Base-by-base conservation (phyloP, 768 basidiomycete genomes). In the Hygrocybe coccinea region DNA sequence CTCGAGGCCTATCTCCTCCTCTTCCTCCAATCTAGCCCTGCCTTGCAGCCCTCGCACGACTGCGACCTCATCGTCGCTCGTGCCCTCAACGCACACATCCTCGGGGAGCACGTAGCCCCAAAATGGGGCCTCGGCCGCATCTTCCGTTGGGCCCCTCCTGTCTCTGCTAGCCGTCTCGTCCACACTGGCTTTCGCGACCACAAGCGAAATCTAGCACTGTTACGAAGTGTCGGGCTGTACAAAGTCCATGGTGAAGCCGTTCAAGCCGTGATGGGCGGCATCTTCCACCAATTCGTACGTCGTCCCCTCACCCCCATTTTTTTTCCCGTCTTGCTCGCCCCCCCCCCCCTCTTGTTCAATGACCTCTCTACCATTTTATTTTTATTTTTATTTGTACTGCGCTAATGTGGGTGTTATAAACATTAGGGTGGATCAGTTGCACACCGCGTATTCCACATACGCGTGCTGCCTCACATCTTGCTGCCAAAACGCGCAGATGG, bases 281-380 rank as follows among this genome's bases (percentile, higher is more conserved):
- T 91, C 11, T 89, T 83, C 63, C 82, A 86, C 62, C 88, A 93
- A 73, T 89, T 85, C 67, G 90, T 92, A 63, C 56, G 89, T 76
- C n/a, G 51, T 34, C 51, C 43, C 43, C 10, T 9, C 9, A n/a
- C 36, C 36, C 36, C n/a, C 9, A 60, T n/a, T n/a, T 41, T 33
- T 37, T 48, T 38, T 36, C 8, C 46, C 33, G 22, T 14, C 29
- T 39, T 15, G 39, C 33, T 33, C 1, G 54, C 47, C 54, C 11
- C 43, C 17, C 25, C 34, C n/a, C 43, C 29, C 63, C 35, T 52
- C 44, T 57, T 9, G 46, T n/a, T n/a, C n/a, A n/a, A n/a, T n/a
- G n/a, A n/a, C n/a, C n/a, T n/a, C n/a, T n/a, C n/a, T n/a, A n/a
- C n/a, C n/a, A n/a, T n/a, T n/a, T n/a, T n/a, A n/a, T n/a, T n/a